phyloP scores from a whole-genome alignment of 257 asterid species.

The Scutellaria baicalensis region DNA sequence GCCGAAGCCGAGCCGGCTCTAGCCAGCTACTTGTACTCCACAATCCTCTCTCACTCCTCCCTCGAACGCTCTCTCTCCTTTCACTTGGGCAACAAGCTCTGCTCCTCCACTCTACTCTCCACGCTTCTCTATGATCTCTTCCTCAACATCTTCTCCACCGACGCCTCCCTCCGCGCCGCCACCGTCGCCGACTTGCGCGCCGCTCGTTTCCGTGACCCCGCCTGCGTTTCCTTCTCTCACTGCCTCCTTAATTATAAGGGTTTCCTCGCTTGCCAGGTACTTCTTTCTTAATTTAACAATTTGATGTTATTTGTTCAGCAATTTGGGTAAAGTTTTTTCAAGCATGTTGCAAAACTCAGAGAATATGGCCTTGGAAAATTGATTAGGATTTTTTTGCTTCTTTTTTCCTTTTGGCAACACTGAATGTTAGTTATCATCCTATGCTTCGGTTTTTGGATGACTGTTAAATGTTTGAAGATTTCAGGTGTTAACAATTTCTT shows the following conservation, averaged over 20 bases:
- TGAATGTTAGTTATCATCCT: neutral
- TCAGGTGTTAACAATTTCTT: too few species aligned
- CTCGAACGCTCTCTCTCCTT: constrained; percentile 79
- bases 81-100: constrained; percentile 84
- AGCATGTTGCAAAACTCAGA: neutral
- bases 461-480: too few species aligned
- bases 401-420: neutral
- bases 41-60: constrained; percentile 79
- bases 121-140: constrained; percentile 79
- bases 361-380: neutral
- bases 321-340: neutral
- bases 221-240: constrained; percentile 61
- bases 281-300: neutral
- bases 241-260: constrained; percentile 70
- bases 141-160: constrained; percentile 62
- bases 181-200: constrained; percentile 67
- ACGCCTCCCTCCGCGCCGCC: constrained; percentile 67
- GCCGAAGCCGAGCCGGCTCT: constrained; percentile 91
- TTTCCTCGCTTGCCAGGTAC: constrained; percentile 67
- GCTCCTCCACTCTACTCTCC: constrained; percentile 83
- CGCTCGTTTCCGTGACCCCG: constrained; percentile 57
- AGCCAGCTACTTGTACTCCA: constrained; percentile 78
- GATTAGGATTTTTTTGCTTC: neutral
- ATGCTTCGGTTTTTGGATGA: too few species aligned
- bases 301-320: neutral